Evolutionary conservation across 2,329 filamentous ascomycete genomes (phyloP), one percentile per base, ranked within the genome.

Genomic region (Alternaria solani): DNA sequence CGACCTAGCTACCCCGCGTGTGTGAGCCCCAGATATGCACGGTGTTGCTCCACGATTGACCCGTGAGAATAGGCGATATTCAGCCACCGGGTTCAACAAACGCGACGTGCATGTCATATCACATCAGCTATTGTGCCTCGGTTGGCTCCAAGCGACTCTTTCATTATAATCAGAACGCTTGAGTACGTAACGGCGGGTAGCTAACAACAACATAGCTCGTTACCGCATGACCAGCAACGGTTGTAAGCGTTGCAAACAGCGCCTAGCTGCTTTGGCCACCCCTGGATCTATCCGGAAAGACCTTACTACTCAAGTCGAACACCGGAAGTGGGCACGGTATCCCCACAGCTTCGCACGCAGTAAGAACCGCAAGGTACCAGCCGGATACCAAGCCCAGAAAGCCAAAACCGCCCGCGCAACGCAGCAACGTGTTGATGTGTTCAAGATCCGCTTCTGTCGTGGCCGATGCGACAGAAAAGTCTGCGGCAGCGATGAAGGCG

Each of bases 251-350:
- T 51, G 20, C 32, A 38, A 4, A 32, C 48, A 20, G 20, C 43
- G 23, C 8, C n/a, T 36, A 59, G 26, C 16, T 20, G 14, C 11
- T 38, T 25, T 53, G 26, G 23, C 44, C 8, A 8, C 11, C 36
- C 14, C 39, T 39, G 7, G 53, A 9, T 23, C 68, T 63, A 26
- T 57, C 57, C 2, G 66, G 66, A 16, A 67, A 67, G 2, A 69
- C 60, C 26, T 62, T 67, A 39, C 63, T 66, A 48, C 66, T 69
- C 20, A 69, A 14, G 23, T 70, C 68, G 3, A 70, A 53, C 16
- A 67, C 55, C 9, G 63, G 66, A n/a, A 70, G 20, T 11, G 66
- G 65, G 18, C 68, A 69, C 3, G 66, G 66, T 28, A 69, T 70
- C 8, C 60, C 66, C 2, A 69, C 66, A 18, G 66, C 59, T 43